Conservation (phyloP, 2,329 filamentous ascomycete genomes). For the Juglanconis juglandina region DNA sequence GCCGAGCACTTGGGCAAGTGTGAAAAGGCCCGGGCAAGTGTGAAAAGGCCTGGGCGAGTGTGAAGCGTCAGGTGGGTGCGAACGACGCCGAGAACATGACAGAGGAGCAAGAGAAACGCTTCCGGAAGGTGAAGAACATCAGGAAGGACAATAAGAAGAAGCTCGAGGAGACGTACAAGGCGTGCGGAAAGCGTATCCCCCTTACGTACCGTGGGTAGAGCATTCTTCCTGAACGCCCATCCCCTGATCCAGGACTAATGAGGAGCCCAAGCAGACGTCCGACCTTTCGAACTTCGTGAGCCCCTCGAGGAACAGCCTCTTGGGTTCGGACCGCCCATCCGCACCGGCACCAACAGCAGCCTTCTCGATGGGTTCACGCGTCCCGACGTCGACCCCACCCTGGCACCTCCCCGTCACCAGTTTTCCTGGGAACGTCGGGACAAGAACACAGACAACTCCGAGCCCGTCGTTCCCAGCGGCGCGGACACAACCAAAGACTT, state of each 20-base stretch:
- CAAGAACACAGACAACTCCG: not conserved
- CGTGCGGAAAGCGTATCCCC: not conserved
- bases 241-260: not conserved
- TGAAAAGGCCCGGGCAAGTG: not conserved
- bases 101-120: not conserved
- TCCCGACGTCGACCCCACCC: not conserved
- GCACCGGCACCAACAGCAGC: not conserved
- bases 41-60: not conserved
- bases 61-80: too few species aligned
- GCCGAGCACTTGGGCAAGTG: not conserved
- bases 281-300: not conserved
- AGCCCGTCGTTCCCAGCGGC: not conserved
- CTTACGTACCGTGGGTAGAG: not conserved
- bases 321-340: not conserved
- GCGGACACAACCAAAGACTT: not conserved
- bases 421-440: not conserved
- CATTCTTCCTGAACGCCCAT: not conserved
- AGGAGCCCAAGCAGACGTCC: not conserved
- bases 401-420: not conserved
- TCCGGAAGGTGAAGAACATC: not conserved
- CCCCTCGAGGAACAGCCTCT: too few species aligned
- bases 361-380: not conserved
- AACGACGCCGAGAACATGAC: conserved; percentile 1
- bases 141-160: not conserved
- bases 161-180: not conserved